Conservation (phyloP, 164 flowering plant genomes). For the Sedum album region DNA sequence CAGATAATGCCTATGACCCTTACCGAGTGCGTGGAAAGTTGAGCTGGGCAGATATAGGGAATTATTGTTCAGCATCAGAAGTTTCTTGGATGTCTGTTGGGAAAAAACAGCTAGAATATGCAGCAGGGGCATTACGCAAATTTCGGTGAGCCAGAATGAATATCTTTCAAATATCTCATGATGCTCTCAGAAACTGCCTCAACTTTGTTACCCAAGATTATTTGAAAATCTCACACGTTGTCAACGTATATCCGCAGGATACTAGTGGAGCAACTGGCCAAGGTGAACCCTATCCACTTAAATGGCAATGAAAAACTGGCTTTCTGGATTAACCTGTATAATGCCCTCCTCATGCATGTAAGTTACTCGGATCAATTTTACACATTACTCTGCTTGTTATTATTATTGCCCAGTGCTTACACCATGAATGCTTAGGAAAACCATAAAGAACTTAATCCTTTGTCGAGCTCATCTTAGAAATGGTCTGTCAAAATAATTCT, state of each 20-base stretch:
- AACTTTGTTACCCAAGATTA: too few relatives aligned
- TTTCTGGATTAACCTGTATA: constrained; percentile 81
- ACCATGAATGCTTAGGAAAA: background rate
- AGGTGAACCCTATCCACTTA: constrained; percentile 55
- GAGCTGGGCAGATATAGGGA: constrained; percentile 68
- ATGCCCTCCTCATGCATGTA: constrained; percentile 83
- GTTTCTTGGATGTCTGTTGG: constrained; percentile 87
- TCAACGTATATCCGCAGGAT: constrained; percentile 20
- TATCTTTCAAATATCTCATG: background rate
- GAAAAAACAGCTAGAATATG: constrained; percentile 64
- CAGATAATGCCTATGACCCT: constrained; percentile 52
- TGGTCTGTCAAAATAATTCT: background rate
- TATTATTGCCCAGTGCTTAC: background rate
- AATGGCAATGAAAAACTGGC: constrained; percentile 61
- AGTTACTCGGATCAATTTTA: constrained; percentile 15
- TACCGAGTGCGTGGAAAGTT: constrained; percentile 64
- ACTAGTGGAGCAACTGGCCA: constrained; percentile 71
- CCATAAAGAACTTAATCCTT: background rate
- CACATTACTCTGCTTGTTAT: background rate
- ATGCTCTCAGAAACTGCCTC: background rate
- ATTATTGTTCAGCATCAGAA: constrained; percentile 46
- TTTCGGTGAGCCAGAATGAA: constrained; percentile 36
- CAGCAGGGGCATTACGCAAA: constrained; percentile 57
- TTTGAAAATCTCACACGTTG: constrained; percentile 4
- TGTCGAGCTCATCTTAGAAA: background rate